Conservation (phyloP, 805 yeast genomes). For the Tetrapisispora phaffii region DNA sequence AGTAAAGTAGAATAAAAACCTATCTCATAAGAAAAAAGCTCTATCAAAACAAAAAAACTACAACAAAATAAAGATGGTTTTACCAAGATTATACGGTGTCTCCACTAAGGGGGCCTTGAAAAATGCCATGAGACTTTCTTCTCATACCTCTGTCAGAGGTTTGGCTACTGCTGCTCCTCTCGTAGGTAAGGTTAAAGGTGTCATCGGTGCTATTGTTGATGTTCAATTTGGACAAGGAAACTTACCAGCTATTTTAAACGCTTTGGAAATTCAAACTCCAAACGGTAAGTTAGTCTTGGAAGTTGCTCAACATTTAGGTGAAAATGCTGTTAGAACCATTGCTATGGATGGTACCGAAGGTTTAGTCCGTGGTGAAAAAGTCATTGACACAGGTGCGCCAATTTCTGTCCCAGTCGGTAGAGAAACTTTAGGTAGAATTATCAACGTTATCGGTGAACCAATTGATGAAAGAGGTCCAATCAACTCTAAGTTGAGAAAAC, state of each 20-base stretch:
- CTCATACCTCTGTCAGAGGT: constrained; percentile 49
- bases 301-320: constrained; percentile 99
- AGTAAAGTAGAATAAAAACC: neutral
- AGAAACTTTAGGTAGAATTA: constrained; percentile 97
- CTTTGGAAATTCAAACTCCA: constrained; percentile 77
- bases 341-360: constrained; percentile 99
- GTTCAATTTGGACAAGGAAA: constrained; percentile 97
- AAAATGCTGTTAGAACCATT: constrained; percentile 99
- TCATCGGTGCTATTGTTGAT: constrained; percentile 98
- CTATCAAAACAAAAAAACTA: no score
- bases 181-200: constrained; percentile 88
- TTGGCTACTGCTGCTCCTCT: constrained; percentile 37
- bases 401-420: constrained; percentile 98
- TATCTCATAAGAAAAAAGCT: neutral
- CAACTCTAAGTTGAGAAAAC: constrained; percentile 83
- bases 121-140: constrained; percentile 77
- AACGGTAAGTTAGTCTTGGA: constrained; percentile 83
- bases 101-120: constrained; percentile 78
- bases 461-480: constrained; percentile 99
- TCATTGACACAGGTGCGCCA: constrained; percentile 94
- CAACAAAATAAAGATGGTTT: constrained; percentile 29
- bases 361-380: constrained; percentile 93
- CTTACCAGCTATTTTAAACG: constrained; percentile 95
- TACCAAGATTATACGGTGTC: constrained; percentile 51
- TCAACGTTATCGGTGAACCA: constrained; percentile 98